Percentiles rank a stretch among this genome's conserved stretches.
Evolutionary conservation across 140 eudicot species (phyloP).

Genomic region (Anethum foeniculum): DNA sequence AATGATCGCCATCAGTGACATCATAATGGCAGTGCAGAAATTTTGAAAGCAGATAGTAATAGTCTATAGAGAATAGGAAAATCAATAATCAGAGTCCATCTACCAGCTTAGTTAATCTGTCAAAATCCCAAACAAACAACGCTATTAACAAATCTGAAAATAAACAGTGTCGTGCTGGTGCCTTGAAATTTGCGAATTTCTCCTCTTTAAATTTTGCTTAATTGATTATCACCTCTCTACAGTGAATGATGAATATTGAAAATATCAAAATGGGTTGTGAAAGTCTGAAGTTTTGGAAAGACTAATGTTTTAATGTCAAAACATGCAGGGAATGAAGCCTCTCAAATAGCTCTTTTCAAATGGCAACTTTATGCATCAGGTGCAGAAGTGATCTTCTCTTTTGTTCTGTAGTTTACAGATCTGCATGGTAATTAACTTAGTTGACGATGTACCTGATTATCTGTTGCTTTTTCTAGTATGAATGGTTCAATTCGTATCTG

Average conservation of each 20-base stretch:
- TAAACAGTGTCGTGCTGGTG: background rate
- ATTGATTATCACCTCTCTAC: background rate
- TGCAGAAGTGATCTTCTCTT: background rate
- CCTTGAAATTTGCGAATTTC: background rate
- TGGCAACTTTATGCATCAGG: background rate
- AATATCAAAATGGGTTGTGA: background rate
- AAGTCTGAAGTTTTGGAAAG: background rate
- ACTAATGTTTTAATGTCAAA: constrained; percentile 5
- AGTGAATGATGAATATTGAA: background rate
- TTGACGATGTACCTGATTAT: background rate
- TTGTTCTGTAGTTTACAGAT: background rate
- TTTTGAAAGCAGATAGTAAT: background rate
- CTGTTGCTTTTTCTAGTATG: background rate
- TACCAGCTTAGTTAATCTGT: background rate
- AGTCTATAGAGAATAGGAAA: background rate
- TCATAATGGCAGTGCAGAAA: background rate
- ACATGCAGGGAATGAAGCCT: constrained; percentile 69
- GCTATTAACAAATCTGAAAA: background rate
- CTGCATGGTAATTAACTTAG: background rate
- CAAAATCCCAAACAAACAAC: background rate
- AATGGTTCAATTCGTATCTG: background rate
- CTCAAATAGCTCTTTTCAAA: constrained; percentile 37
- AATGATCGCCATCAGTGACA: background rate
- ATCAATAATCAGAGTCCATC: background rate
- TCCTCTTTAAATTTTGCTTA: background rate